Evolutionary conservation across 1,139 yeast genomes (phyloP).

Genomic region (Blastobotrys malaysiensis): DNA sequence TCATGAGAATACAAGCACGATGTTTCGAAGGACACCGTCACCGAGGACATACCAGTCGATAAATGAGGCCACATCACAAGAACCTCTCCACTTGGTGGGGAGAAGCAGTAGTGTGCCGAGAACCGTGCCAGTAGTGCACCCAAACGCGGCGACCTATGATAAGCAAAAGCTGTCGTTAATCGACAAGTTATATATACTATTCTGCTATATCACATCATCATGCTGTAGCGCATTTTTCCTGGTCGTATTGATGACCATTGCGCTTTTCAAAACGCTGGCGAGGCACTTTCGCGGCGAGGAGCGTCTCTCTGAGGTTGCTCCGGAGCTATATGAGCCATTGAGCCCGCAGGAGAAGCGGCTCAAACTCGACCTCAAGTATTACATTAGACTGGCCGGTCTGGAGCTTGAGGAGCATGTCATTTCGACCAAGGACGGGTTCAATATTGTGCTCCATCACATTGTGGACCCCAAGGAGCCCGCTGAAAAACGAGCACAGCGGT

Average conservation of each 20-base stretch:
- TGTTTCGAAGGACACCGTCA: not conserved
- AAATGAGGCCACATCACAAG: not conserved
- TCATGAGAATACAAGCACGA: not conserved
- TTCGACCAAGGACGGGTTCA: constrained; percentile 76
- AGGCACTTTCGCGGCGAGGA: constrained; percentile 1
- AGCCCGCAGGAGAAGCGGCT: constrained; percentile 32
- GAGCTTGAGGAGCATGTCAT: constrained; percentile 55
- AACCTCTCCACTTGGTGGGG: not conserved
- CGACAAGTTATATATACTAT: constrained; percentile 4
- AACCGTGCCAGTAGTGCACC: not conserved
- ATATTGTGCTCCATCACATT: constrained; percentile 58
- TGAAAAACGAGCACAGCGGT: constrained; percentile 21
- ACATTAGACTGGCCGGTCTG: constrained; percentile 55
- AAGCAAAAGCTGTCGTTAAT: not conserved
- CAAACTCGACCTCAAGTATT: constrained; percentile 54
- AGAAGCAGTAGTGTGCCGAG: not conserved
- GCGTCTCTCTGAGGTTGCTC: not conserved
- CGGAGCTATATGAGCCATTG: constrained; percentile 1
- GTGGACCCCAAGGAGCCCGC: constrained; percentile 45
- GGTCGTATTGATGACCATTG: constrained; percentile 29
- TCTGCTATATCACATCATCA: constrained; percentile 24
- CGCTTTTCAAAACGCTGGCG: constrained; percentile 17
- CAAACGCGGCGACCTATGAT: not conserved
- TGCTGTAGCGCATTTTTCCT: constrained; percentile 32
- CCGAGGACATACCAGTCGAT: not conserved